Evolutionary conservation across 768 basidiomycete species (phyloP).

Genomic region (Rhodocollybia butyracea): DNA sequence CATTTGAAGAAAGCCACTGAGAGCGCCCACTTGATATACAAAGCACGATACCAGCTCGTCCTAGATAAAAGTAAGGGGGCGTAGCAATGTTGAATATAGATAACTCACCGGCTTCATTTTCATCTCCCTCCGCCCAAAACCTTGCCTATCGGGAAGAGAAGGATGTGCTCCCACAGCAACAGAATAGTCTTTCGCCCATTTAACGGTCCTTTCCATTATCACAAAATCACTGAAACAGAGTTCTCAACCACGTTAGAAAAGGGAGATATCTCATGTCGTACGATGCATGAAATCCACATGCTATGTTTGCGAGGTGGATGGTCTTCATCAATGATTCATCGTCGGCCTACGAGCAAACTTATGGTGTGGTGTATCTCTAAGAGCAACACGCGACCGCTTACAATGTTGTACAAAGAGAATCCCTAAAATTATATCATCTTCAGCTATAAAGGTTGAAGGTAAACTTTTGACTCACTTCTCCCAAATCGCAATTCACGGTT

Average conservation of each 20-base stretch:
- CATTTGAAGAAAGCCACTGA: slow-evolving; percentile 53
- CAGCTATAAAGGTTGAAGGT: neutral
- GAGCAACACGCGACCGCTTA: slow-evolving; percentile 14
- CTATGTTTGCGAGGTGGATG: slow-evolving; percentile 60
- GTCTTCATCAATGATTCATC: slow-evolving; percentile 52
- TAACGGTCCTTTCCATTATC: slow-evolving; percentile 62
- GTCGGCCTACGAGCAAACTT: slow-evolving; percentile 34
- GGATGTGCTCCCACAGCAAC: slow-evolving; percentile 69
- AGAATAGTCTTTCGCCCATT: slow-evolving; percentile 49
- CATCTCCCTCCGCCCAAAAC: slow-evolving; percentile 67
- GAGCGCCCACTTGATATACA: slow-evolving; percentile 66
- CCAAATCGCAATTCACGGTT: slow-evolving; percentile 55
- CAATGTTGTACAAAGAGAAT: slow-evolving; percentile 47
- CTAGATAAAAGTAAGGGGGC: slow-evolving; percentile 21
- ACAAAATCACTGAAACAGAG: slow-evolving; percentile 47
- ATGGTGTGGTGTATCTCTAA: neutral
- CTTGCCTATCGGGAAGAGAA: slow-evolving; percentile 52
- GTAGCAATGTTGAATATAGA: neutral
- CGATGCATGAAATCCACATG: slow-evolving; percentile 71
- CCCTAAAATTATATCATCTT: slow-evolving; percentile 30
- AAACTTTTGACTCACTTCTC: slow-evolving; percentile 36
- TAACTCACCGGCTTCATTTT: slow-evolving; percentile 46
- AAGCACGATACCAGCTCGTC: slow-evolving; percentile 56
- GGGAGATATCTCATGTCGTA: slow-evolving; percentile 14
- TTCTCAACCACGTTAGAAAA: neutral